A percentile compares a stretch with the other conserved stretches of the same genome.
These are phyloP conservation scores for Leccinum brunneo-olivaceum DNA, from an alignment of 1,284 basidiomycete genomes.

Conservation along the genomic window DNA sequence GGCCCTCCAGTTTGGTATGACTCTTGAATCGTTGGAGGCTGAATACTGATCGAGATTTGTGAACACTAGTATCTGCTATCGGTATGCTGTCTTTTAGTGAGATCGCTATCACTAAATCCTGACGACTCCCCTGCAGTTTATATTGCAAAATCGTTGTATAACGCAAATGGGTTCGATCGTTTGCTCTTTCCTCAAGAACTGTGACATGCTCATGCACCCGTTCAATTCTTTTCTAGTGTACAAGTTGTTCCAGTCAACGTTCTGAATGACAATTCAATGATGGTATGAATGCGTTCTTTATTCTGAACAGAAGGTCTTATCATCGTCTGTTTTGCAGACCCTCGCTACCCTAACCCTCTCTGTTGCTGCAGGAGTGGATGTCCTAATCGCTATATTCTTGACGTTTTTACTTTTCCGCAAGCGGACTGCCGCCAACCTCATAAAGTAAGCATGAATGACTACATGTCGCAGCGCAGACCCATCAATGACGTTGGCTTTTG, in stretches of 20 bases:
- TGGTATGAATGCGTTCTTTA: neutral
- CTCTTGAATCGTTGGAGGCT: neutral
- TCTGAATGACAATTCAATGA: neutral
- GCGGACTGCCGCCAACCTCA: neutral
- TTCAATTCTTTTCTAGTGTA: neutral
- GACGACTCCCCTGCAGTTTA: conserved; percentile 7
- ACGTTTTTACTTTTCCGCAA: conserved; percentile 8
- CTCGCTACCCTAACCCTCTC: neutral
- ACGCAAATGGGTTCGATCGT: conserved; percentile 6
- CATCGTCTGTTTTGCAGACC: neutral
- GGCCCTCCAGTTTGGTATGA: conserved; percentile 8
- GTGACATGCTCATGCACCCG: neutral
- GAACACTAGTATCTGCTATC: conserved; percentile 1
- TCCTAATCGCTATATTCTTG: conserved; percentile 7
- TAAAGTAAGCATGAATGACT: neutral
- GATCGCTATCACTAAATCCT: neutral
- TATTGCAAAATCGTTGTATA: conserved; percentile 2
- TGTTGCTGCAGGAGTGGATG: conserved; percentile 2
- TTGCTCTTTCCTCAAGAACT: too few species aligned
- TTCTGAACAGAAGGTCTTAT: neutral
- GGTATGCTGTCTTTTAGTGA: neutral
- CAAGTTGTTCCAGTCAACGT: neutral
- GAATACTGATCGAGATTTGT: neutral
- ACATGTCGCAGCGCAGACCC: neutral
- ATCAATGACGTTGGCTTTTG: neutral